These are phyloP conservation scores for Hibiscus trionum DNA, from an alignment of 345 rosid species.

Conservation along the genomic window DNA sequence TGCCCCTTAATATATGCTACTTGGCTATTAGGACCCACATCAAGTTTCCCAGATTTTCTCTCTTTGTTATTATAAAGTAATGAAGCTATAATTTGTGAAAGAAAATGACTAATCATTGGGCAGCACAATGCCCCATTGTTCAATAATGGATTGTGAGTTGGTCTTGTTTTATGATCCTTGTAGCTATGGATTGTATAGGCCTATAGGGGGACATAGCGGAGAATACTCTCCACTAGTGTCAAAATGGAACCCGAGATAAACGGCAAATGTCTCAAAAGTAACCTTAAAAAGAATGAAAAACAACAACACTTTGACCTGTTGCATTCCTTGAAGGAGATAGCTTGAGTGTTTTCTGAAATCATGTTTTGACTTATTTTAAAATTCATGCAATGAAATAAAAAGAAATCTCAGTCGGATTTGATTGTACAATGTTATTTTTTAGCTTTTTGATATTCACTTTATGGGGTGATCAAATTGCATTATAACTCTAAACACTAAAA, in stretches of 20 bases:
- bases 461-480: too few relatives aligned
- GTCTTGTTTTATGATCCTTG: neutral
- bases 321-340: neutral
- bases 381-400: too few relatives aligned
- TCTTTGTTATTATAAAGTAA: too few relatives aligned
- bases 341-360: neutral
- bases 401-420: neutral
- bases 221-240: constrained; percentile 6
- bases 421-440: neutral
- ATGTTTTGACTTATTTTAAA: constrained; percentile 1
- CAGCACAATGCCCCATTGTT: neutral
- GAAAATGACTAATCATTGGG: constrained; percentile 8
- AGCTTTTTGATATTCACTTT: too few relatives aligned
- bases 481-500: too few relatives aligned
- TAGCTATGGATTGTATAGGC: neutral
- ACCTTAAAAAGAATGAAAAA: neutral
- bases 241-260: neutral
- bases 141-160: neutral
- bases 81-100: neutral
- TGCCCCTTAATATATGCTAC: constrained; percentile 1
- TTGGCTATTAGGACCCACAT: constrained; percentile 7
- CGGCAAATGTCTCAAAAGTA: neutral
- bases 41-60: neutral
- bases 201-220: neutral
- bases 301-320: neutral